These are phyloP conservation scores for Phytopythium aichiense DNA, from an alignment of 352 stramenopile species.

Conservation along the genomic window DNA sequence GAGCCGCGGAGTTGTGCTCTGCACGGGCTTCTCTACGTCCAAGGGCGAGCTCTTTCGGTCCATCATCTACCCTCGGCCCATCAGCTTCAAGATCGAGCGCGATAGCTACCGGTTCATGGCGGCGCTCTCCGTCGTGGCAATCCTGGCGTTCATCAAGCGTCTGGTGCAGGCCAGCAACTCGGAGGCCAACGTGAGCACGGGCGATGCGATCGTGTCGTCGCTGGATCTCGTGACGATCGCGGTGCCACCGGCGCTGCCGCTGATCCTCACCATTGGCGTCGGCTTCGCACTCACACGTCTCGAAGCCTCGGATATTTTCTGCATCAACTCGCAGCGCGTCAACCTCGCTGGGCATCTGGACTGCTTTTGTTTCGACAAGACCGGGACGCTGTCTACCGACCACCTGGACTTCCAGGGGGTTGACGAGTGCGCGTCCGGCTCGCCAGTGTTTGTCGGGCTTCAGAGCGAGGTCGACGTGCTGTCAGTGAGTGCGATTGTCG, in stretches of 20 bases:
- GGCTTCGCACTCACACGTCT: constrained; percentile 61
- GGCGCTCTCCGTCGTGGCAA: constrained; percentile 43
- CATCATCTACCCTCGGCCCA: constrained; percentile 56
- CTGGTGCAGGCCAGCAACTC: constrained; percentile 31
- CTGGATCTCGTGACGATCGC: constrained; percentile 67
- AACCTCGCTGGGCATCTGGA: constrained; percentile 68
- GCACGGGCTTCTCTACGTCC: constrained; percentile 59
- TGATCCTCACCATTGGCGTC: constrained; percentile 60
- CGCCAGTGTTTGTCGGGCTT: constrained; percentile 38
- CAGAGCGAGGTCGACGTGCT: constrained; percentile 71
- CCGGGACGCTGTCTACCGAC: constrained; percentile 68
- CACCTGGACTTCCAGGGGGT: constrained; percentile 71
- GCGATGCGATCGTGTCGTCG: constrained; percentile 31
- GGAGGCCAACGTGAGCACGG: constrained; percentile 19
- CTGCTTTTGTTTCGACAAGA: constrained; percentile 86
- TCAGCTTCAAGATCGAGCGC: constrained; percentile 59
- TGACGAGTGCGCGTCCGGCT: constrained; percentile 37
- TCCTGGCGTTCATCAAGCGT: constrained; percentile 55
- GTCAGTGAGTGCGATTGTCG: constrained; percentile 52
- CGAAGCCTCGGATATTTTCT: constrained; percentile 48
- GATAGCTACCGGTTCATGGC: constrained; percentile 73
- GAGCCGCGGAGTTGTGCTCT: constrained; percentile 50
- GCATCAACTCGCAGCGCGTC: constrained; percentile 68
- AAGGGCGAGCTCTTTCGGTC: constrained; percentile 70
- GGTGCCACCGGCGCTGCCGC: constrained; percentile 52